Evolutionary conservation across 352 stramenopile species (phyloP).

Genomic region (Pythium rishiriense): DNA sequence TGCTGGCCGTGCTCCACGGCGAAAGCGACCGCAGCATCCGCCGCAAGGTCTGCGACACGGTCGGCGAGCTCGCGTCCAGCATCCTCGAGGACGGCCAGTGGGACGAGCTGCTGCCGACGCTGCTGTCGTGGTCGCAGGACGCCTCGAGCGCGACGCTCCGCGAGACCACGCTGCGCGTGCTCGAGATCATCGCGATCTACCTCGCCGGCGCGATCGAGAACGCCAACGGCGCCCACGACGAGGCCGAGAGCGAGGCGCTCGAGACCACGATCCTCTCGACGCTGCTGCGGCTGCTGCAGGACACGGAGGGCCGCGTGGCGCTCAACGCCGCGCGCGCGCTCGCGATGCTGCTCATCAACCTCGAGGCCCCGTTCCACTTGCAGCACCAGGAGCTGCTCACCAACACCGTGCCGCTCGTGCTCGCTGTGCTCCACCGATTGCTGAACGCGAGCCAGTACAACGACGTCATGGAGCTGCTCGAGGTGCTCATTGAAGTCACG

Average conservation of each 20-base stretch:
- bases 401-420: slow-evolving; percentile 51
- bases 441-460: slow-evolving; percentile 56
- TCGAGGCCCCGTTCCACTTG: slow-evolving; percentile 61
- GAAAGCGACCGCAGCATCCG: slow-evolving; percentile 78
- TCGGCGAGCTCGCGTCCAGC: slow-evolving; percentile 75
- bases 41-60: slow-evolving; percentile 82
- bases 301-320: slow-evolving; percentile 61
- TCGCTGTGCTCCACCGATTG: slow-evolving; percentile 54
- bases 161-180: slow-evolving; percentile 68
- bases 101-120: slow-evolving; percentile 66
- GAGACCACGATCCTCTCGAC: slow-evolving; percentile 57
- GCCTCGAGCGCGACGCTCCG: slow-evolving; percentile 50
- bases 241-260: slow-evolving; percentile 27
- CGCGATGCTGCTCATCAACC: slow-evolving; percentile 72
- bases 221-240: slow-evolving; percentile 21
- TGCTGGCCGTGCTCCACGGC: slow-evolving; percentile 59
- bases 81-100: slow-evolving; percentile 83
- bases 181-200: slow-evolving; percentile 84
- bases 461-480: slow-evolving; percentile 75
- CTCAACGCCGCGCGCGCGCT: slow-evolving; percentile 73
- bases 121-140: slow-evolving; percentile 62
- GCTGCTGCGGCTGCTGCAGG: slow-evolving; percentile 49
- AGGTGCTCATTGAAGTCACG: slow-evolving; percentile 81
- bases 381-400: slow-evolving; percentile 53
- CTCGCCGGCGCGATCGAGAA: slow-evolving; percentile 56